Evolutionary conservation across 805 yeast genomes (phyloP).

Genomic region (Debaryomyces maramus): DNA sequence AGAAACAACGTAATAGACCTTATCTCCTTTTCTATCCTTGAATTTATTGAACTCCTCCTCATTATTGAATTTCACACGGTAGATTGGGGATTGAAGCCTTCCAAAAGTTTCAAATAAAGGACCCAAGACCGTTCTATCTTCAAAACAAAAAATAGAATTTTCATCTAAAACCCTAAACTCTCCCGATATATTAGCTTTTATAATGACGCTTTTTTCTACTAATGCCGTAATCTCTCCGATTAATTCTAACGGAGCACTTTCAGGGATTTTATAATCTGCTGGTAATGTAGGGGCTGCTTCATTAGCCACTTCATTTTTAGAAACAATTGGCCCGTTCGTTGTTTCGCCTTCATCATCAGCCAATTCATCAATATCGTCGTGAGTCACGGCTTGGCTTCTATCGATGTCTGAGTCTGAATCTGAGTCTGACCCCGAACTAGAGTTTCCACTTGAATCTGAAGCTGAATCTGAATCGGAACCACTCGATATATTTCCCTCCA

Average conservation of each 20-base stretch:
- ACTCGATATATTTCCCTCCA: slow-evolving; percentile 12
- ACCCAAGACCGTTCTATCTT: slow-evolving; percentile 70
- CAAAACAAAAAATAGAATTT: slow-evolving; percentile 75
- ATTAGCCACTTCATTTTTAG: slow-evolving; percentile 74
- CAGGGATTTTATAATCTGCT: slow-evolving; percentile 57
- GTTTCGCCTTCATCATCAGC: slow-evolving; percentile 47
- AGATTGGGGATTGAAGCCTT: slow-evolving; percentile 75
- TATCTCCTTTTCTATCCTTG: slow-evolving; percentile 49
- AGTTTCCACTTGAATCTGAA: slow-evolving; percentile 10
- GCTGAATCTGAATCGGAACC: slow-evolving; percentile 11
- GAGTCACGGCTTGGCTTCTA: slow-evolving; percentile 55
- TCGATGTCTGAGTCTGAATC: slow-evolving; percentile 19
- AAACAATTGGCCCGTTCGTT: slow-evolving; percentile 63
- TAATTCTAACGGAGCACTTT: slow-evolving; percentile 63
- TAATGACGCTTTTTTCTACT: slow-evolving; percentile 70
- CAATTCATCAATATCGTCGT: slow-evolving; percentile 37
- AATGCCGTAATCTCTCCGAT: slow-evolving; percentile 69
- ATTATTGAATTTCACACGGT: slow-evolving; percentile 66
- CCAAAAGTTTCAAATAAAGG: slow-evolving; percentile 89
- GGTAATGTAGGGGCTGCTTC: slow-evolving; percentile 72
- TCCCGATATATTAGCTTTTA: slow-evolving; percentile 75
- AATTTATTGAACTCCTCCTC: slow-evolving; percentile 50
- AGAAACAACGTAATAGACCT: slow-evolving; percentile 76
- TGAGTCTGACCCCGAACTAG: slow-evolving; percentile 9
- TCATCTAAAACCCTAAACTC: slow-evolving; percentile 83